These are phyloP conservation scores for Biancaea sappan DNA, from an alignment of 306 rosid genomes.

Conservation along the genomic window DNA sequence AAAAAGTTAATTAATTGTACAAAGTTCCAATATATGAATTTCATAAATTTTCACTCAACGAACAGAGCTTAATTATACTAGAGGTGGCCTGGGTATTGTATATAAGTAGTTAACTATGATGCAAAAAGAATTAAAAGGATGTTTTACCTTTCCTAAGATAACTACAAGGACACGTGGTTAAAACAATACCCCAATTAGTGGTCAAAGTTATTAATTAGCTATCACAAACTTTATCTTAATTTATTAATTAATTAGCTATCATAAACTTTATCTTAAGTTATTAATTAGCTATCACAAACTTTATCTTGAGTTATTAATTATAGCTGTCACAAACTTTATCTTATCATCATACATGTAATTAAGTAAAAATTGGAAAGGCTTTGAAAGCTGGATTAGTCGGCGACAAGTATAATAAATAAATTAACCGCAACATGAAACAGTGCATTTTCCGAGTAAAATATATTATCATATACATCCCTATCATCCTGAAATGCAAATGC, in stretches of 20 bases:
- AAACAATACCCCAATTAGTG: slow-evolving; percentile 47
- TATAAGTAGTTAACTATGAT: no score
- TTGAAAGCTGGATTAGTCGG: slow-evolving; percentile 28
- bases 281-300: slow-evolving; percentile 22
- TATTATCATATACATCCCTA: slow-evolving; percentile 26
- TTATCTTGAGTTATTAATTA: no score
- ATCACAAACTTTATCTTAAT: no score
- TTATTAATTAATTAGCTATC: no score
- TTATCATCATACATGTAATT: slow-evolving; percentile 25
- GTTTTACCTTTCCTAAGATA: not conserved
- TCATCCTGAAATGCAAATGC: slow-evolving; percentile 35
- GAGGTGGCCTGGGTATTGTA: no score
- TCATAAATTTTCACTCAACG: no score
- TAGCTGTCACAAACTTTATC: no score
- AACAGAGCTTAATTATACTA: no score
- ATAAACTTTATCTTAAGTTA: no score
- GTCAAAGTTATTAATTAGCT: slow-evolving; percentile 44
- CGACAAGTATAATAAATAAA: not conserved
- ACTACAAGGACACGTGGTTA: slow-evolving; percentile 50
- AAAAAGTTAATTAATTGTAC: no score
- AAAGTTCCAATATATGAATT: no score
- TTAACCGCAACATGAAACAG: slow-evolving; percentile 35
- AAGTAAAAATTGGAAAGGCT: slow-evolving; percentile 11
- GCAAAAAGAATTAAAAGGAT: not conserved
- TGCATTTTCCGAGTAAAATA: slow-evolving; percentile 27